A percentile compares a stretch with the other conserved stretches of the same genome.
Conservation (phyloP, 495 filamentous ascomycete genomes). For the Aspergillus incahuasiensis region DNA sequence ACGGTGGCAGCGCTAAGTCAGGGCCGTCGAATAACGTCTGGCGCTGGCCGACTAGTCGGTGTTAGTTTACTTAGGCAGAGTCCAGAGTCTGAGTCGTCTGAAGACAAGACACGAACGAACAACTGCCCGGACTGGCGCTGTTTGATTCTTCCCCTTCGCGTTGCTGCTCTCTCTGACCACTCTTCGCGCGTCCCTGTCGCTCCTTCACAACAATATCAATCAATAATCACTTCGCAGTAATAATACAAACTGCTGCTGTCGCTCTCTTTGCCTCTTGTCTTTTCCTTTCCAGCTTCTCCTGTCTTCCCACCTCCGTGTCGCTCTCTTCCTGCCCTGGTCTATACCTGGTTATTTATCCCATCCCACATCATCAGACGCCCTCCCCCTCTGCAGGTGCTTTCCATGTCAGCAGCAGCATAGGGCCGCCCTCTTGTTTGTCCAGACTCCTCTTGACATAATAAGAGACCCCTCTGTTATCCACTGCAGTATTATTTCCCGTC, state of each 20-base stretch:
- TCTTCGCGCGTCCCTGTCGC: slow-evolving; percentile 13
- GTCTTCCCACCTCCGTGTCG: neutral
- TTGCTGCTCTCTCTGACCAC: slow-evolving; percentile 14
- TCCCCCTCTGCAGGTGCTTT: neutral
- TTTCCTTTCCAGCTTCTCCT: slow-evolving; percentile 2
- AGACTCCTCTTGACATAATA: slow-evolving; percentile 2
- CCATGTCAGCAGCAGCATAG: slow-evolving; percentile 14
- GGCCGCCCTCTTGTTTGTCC: slow-evolving; percentile 8
- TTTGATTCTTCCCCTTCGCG: slow-evolving; percentile 7
- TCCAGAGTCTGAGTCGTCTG: slow-evolving; percentile 1
- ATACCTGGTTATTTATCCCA: neutral
- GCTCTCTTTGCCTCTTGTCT: slow-evolving; percentile 1
- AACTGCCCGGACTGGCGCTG: slow-evolving; percentile 1
- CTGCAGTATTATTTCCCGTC: slow-evolving; percentile 15
- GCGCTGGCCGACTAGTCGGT: neutral
- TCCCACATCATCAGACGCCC: neutral
- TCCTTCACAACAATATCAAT: slow-evolving; percentile 14
- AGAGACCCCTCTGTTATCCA: slow-evolving; percentile 21
- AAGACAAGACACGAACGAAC: slow-evolving; percentile 10
- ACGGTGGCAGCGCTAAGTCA: slow-evolving; percentile 9
- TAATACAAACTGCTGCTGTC: neutral
- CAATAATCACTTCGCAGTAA: slow-evolving; percentile 12
- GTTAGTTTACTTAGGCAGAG: neutral
- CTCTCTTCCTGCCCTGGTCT: neutral
- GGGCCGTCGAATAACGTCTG: slow-evolving; percentile 12